Base-by-base conservation (phyloP, 768 basidiomycete genomes). In the Podaxis sp. region DNA sequence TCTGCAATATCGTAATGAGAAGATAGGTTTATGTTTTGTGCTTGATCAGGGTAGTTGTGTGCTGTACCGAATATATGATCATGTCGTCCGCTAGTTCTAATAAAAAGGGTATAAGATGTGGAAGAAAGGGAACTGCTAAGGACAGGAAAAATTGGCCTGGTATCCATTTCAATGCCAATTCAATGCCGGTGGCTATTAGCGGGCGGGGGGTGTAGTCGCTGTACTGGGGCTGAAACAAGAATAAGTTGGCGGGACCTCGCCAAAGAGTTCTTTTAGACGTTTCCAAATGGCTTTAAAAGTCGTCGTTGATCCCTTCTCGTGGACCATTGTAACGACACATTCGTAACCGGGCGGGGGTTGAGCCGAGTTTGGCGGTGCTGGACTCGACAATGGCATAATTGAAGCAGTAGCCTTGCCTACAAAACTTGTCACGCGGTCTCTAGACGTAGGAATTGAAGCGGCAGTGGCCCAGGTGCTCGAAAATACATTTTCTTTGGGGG, bases 271-370 rank as follows among this genome's bases (percentile, higher is more conserved):
- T 70, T 87, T 84, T 67, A 96, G 73, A 66, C 84, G 83, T 70
- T 84, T 84, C 79, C 89, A 92, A 11, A 95, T 80, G 4, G 82
- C 77, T 73, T 87, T 89, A 79, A 97, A 96, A 51, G 91, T 88
- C 59, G 93, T 89, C 70, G 90, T 82, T 5, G 94, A 92, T 26
- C 96, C 96, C 74, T 95, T 97, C 79, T 97, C 95, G 66, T 92
- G 88, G 24, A 91, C 83, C 67, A 99, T 77, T 59, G 87, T 86
- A 64, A 96, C 83, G 48, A 86, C 86, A 48, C 90, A 91, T 60
- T 70, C 64, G 66, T 76, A 77, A 1, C 78, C 81, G 12, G 73
- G 70, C 12, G 80, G 78, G 46, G 78, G 59, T 33, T 60, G 61
- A 36, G 61, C 24, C 11, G 58, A 52, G n/a, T 58, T 40, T 41